Percentiles rank a stretch among this genome's conserved stretches.
Conservation (phyloP, 1,139 yeast species). For the Pneumocystis carinii region DNA sequence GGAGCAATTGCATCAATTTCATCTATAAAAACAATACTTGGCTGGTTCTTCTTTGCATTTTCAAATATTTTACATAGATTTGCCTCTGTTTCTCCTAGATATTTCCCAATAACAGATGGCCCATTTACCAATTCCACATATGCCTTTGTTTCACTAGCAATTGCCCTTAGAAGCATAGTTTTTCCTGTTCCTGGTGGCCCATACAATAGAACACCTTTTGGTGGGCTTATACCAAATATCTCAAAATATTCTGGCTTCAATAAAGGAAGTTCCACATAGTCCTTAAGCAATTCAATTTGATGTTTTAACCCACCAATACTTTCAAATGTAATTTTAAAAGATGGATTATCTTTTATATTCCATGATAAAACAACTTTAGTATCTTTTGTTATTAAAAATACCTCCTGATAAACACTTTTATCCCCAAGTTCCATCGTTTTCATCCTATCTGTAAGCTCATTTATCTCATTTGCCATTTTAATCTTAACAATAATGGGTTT, state of each 20-base stretch:
- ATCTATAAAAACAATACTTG: constrained; percentile 74
- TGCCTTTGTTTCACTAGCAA: constrained; percentile 55
- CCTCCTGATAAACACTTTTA: neutral
- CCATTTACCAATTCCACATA: constrained; percentile 80
- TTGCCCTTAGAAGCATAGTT: constrained; percentile 70
- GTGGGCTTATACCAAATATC: constrained; percentile 79
- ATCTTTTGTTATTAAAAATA: neutral
- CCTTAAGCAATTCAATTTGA: constrained; percentile 46
- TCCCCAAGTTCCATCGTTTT: neutral
- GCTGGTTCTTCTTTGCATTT: constrained; percentile 75
- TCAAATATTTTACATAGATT: constrained; percentile 64
- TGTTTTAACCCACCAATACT: constrained; percentile 64
- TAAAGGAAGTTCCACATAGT: constrained; percentile 67
- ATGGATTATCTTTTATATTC: neutral
- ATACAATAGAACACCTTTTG: constrained; percentile 75
- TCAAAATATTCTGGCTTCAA: constrained; percentile 61
- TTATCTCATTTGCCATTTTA: neutral
- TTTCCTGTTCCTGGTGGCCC: constrained; percentile 99
- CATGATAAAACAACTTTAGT: neutral
- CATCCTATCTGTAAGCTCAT: neutral
- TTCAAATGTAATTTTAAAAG: constrained; percentile 24
- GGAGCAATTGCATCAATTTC: constrained; percentile 89
- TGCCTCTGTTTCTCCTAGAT: constrained; percentile 84
- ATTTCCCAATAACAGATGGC: constrained; percentile 81
- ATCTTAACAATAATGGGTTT: neutral